These are phyloP conservation scores for Lasiodiplodia gonubiensis DNA, from an alignment of 2,329 filamentous ascomycete species.

Conservation along the genomic window DNA sequence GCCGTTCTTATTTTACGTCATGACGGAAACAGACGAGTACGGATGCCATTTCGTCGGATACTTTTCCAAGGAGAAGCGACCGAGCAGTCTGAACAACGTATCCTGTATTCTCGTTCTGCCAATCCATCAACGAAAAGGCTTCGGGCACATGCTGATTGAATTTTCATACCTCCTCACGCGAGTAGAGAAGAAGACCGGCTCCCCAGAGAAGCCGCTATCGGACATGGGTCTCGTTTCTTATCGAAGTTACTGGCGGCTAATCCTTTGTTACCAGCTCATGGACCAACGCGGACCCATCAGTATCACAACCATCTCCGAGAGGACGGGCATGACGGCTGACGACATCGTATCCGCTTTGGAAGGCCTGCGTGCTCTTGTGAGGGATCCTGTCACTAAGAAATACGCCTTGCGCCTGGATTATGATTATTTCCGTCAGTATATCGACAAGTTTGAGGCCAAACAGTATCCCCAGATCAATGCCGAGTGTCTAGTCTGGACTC, in stretches of 20 bases:
- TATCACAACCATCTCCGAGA: conserved; percentile 74
- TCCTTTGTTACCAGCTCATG: conserved; percentile 84
- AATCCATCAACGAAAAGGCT: conserved; percentile 96
- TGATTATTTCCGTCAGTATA: conserved; percentile 83
- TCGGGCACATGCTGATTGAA: conserved; percentile 94
- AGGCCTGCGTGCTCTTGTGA: conserved; percentile 83
- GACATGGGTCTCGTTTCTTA: conserved; percentile 99
- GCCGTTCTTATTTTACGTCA: conserved; percentile 95
- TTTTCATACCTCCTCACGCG: conserved; percentile 96
- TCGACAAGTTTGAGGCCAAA: conserved; percentile 87
- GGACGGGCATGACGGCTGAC: conserved; percentile 93
- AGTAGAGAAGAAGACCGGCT: conserved; percentile 91
- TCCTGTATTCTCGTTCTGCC: conserved; percentile 95
- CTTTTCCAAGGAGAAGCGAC: conserved; percentile 97
- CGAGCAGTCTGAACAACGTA: conserved; percentile 94
- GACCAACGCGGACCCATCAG: conserved; percentile 63
- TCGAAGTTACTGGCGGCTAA: conserved; percentile 92
- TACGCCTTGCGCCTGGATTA: conserved; percentile 91
- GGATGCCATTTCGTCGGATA: conserved; percentile 99
- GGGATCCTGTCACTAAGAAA: conserved; percentile 83
- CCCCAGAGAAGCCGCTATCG: conserved; percentile 94
- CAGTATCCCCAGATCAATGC: conserved; percentile 84
- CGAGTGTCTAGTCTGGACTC: conserved; percentile 87
- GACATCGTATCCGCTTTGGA: conserved; percentile 95
- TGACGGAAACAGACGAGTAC: conserved; percentile 89